These are phyloP conservation scores for Penicillium sp. DNA, from an alignment of 2,329 filamentous ascomycete genomes.

Conservation along the genomic window DNA sequence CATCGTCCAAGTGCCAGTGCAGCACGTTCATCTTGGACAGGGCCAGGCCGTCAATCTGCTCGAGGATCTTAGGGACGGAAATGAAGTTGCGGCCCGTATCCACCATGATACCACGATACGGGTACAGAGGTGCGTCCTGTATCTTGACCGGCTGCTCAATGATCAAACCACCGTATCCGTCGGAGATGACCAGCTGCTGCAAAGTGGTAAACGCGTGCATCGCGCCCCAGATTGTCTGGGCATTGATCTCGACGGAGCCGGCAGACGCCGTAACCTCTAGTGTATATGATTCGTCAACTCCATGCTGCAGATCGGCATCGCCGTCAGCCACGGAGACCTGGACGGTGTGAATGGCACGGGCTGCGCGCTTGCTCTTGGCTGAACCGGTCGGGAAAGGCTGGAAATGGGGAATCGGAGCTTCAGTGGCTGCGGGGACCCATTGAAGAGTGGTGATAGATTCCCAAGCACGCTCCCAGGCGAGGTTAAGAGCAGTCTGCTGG, in stretches of 20 bases:
- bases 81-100: conserved; percentile 57
- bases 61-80: conserved; percentile 50
- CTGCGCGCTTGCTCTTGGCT: conserved; percentile 31
- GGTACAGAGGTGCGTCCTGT: conserved; percentile 52
- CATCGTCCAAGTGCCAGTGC: conserved; percentile 58
- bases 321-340: conserved; percentile 48
- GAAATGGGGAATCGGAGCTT: conserved; percentile 53
- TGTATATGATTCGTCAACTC: conserved; percentile 58
- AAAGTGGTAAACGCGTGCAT: conserved; percentile 58
- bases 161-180: conserved; percentile 45
- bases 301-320: conserved; percentile 52
- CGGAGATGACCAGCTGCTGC: conserved; percentile 55
- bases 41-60: conserved; percentile 56
- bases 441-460: conserved; percentile 49
- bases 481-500: conserved; percentile 36
- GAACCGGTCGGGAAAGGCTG: conserved; percentile 51
- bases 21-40: conserved; percentile 58
- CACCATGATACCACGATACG: conserved; percentile 56
- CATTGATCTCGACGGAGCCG: conserved; percentile 45
- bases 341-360: conserved; percentile 41
- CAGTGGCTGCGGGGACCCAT: conserved; percentile 55
- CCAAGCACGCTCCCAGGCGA: conserved; percentile 53
- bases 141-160: conserved; percentile 56
- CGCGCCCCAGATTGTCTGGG: conserved; percentile 55
- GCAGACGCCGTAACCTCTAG: conserved; percentile 45